Evolutionary conservation across 768 basidiomycete species (phyloP).

Genomic region (Clavaria fumosa): DNA sequence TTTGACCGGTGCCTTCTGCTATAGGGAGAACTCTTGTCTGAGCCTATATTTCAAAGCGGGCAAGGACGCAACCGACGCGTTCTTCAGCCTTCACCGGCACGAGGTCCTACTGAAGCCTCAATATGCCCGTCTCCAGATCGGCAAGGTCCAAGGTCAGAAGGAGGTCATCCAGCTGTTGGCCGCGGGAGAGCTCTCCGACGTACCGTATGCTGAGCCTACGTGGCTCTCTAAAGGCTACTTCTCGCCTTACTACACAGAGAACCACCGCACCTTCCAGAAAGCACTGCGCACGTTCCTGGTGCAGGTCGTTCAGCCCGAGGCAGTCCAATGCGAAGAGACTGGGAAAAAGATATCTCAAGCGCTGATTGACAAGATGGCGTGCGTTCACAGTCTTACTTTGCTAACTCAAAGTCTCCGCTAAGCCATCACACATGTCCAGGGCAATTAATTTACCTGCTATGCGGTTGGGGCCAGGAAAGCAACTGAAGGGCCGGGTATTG

Average conservation of each 20-base stretch:
- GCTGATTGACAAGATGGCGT: conserved; percentile 77
- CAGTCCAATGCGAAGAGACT: conserved; percentile 64
- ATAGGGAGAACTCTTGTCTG: background rate
- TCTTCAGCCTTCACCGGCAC: conserved; percentile 75
- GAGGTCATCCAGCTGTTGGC: conserved; percentile 36
- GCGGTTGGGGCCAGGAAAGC: conserved; percentile 84
- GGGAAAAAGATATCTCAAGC: conserved; percentile 78
- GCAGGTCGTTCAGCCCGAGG: conserved; percentile 62
- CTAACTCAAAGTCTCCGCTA: background rate
- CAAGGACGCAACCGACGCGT: conserved; percentile 63
- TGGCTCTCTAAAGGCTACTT: conserved; percentile 59
- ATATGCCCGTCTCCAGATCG: conserved; percentile 55
- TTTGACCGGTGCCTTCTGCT: conserved; percentile 1
- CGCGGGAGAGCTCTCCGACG: conserved; percentile 50
- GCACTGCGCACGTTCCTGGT: conserved; percentile 64
- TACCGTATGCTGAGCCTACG: conserved; percentile 78
- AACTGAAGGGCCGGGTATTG: conserved; percentile 61
- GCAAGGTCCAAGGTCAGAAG: conserved; percentile 40
- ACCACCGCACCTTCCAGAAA: conserved; percentile 60
- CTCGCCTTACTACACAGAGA: conserved; percentile 65
- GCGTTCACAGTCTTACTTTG: conserved; percentile 19
- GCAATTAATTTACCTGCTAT: conserved; percentile 71
- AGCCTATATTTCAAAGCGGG: conserved; percentile 30
- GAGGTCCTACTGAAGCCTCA: conserved; percentile 66
- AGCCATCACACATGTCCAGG: conserved; percentile 21